These are phyloP conservation scores for Tricholoma bakamatsutake DNA, from an alignment of 768 basidiomycete genomes.

Conservation along the genomic window DNA sequence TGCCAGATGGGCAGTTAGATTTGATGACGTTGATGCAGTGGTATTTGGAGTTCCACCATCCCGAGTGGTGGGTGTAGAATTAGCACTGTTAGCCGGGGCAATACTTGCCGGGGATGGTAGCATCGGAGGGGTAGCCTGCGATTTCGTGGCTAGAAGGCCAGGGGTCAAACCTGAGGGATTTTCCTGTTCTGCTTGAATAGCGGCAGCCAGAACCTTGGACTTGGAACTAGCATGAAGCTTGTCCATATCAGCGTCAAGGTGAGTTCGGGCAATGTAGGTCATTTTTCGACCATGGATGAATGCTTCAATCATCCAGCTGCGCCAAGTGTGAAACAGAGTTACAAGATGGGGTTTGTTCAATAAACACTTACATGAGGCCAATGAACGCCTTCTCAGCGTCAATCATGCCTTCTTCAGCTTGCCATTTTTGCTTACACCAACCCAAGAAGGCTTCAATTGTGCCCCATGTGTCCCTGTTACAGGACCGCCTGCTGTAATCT, in stretches of 20 bases:
- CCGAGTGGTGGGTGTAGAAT: conserved; percentile 68
- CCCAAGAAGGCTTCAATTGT: conserved; percentile 65
- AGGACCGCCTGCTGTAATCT: conserved; percentile 52
- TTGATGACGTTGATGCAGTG: conserved; percentile 24
- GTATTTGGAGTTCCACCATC: conserved; percentile 51
- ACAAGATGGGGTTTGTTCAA: conserved; percentile 8
- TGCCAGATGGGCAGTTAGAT: conserved; percentile 26
- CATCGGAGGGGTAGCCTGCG: conserved; percentile 59
- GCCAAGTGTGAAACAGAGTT: conserved; percentile 24
- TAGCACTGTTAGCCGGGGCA: conserved; percentile 60
- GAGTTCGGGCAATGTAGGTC: conserved; percentile 25
- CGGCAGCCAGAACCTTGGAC: conserved; percentile 35
- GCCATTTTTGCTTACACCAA: conserved; percentile 71
- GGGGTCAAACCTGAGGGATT: conserved; percentile 21
- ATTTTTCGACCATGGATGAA: conserved; percentile 51
- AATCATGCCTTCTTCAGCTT: conserved; percentile 41
- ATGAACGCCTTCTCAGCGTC: conserved; percentile 60
- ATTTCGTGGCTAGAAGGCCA: conserved; percentile 28
- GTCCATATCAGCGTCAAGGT: conserved; percentile 35
- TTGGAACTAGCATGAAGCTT: conserved; percentile 29
- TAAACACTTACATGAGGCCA: conserved; percentile 68
- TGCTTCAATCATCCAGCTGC: conserved; percentile 74
- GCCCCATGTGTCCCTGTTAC: conserved; percentile 57
- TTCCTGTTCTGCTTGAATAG: conserved; percentile 31
- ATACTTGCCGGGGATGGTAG: conserved; percentile 75